Evolutionary conservation across 345 rosid species (phyloP), one percentile per base, ranked within the genome.

Genomic region (Arabidopsis suecica): DNA sequence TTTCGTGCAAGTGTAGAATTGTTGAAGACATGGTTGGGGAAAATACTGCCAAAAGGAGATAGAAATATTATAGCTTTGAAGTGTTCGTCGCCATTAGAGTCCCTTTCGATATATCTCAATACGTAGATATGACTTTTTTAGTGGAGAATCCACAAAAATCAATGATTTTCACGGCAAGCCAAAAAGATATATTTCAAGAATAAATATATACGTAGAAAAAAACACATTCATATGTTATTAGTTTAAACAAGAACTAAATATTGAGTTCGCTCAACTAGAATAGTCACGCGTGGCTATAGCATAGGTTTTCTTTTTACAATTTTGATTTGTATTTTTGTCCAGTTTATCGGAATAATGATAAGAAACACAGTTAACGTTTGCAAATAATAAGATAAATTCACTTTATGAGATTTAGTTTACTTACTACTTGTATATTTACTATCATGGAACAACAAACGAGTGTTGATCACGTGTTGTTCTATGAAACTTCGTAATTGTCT

Each of bases 91-190:
- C 71, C 80, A 61, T 69, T 61, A 69, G 59, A 53, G 80, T 76
- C 75, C 6, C 70, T 76, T 76, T 76, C 80, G 51, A 62, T 55
- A 62, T 55, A 76, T 69, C 63, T 69, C 38, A 55, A 5, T 44
- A 62, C n/a, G 33, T 62, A 54, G 34, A 9, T 40, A 54, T 53
- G n/a, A 22, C 48, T 23, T 42, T 42, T 67, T 23, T 34, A 47
- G 80, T 69, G 60, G 75, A 54, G 65, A 25, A 61, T 62, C 75
- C 69, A 68, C 47, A 8, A 22, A 32, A 69, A 69, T 22, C 11
- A 44, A 53, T 51, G 14, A 63, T 48, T 34, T 63, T 73, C 9
- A 50, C 54, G 41, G 77, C 36, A 32, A 63, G 56, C 64, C 3
- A 44, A 34, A 62, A 62, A 4, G 5, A 71, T 13, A 20, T 3